A percentile compares a stretch with the other conserved stretches of the same genome.
phyloP scores from a whole-genome alignment of 805 yeast species.

The Sugiyamaella qingdaonensis region DNA sequence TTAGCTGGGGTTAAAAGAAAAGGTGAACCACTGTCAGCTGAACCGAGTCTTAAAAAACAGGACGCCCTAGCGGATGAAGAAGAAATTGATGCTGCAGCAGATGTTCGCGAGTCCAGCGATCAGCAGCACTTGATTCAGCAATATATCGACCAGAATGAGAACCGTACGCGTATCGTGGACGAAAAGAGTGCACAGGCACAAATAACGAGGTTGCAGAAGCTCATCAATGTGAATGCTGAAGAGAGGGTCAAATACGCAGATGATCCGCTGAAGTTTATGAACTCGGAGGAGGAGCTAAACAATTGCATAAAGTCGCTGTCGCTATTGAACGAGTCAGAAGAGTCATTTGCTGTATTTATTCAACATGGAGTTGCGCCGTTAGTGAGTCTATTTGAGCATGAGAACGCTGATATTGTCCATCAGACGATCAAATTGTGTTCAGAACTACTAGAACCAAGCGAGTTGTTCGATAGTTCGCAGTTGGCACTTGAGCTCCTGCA shows the following conservation, averaged over 20 bases:
- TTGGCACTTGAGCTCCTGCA: background rate
- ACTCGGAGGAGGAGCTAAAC: slow-evolving; percentile 22
- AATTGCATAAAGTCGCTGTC: slow-evolving; percentile 19
- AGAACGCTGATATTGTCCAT: slow-evolving; percentile 19
- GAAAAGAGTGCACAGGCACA: background rate
- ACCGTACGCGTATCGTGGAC: background rate
- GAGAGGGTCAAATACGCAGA: slow-evolving; percentile 16
- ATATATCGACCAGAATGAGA: background rate
- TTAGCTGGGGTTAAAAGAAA: background rate
- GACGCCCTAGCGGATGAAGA: background rate
- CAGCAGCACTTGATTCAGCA: background rate
- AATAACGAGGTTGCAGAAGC: slow-evolving; percentile 26
- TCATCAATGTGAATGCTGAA: slow-evolving; percentile 18
- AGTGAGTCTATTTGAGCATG: slow-evolving; percentile 19
- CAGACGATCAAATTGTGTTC: slow-evolving; percentile 8
- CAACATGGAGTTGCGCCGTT: slow-evolving; percentile 14
- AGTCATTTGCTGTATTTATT: slow-evolving; percentile 4
- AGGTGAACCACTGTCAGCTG: background rate
- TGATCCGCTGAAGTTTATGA: slow-evolving; percentile 26
- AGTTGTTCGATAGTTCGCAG: background rate
- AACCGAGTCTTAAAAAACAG: slow-evolving; percentile 1
- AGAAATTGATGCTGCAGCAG: background rate
- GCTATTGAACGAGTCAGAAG: slow-evolving; percentile 8
- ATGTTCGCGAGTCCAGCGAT: background rate
- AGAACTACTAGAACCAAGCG: slow-evolving; percentile 15